Base-by-base conservation (phyloP, 2,329 filamentous ascomycete species). In the Beauveria rudraprayagi region DNA sequence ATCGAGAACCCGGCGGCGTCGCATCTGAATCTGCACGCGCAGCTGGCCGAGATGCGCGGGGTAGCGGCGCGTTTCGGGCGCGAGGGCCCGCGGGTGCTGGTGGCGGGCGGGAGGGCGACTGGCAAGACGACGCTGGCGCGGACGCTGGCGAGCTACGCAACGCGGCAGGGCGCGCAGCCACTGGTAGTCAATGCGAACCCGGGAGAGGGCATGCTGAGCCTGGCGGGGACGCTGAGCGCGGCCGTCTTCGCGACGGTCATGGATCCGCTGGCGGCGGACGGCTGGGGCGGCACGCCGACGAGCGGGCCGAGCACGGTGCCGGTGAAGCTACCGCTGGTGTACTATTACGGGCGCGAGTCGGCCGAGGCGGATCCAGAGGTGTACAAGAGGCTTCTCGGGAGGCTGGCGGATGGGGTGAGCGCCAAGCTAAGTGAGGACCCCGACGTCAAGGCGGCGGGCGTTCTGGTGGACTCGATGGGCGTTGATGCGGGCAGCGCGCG, bases 321-420 rank as follows among this genome's bases (percentile, higher is more conserved):
- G 0, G 91, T 96, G 57, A 97, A 97, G 78, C 80, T 96, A 67
- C 94, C 94, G 5, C 77, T 99, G 59, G 91, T 93, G 30, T 96
- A 96, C 71, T 91, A 92, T 73, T 96, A 90, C 72, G 93, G 94
- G 17, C 79, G 89, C 64, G 80, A 84, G 57, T 85, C 80, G 64
- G 83, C 91, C 0, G 87, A 91, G 66, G 89, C 91, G 55, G 89
- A 91, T 63, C 80, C 83, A 0, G 82, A 79, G 40, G 76, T 93
- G 48, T 97, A 89, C 76, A 88, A 85, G 69, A 83, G 87, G 14
- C 76, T 97, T 63, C 78, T 90, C 26, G 90, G 88, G 51, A 83
- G 89, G 64, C 79, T 97, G 70, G 92, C 91, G 0, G 81, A 93
- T 19, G 88, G 90, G 9, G 89, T 91, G 5, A 89, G 87, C 28